phyloP scores from a whole-genome alignment of 306 rosid genomes.

The Fragaria nilgerrensis region DNA sequence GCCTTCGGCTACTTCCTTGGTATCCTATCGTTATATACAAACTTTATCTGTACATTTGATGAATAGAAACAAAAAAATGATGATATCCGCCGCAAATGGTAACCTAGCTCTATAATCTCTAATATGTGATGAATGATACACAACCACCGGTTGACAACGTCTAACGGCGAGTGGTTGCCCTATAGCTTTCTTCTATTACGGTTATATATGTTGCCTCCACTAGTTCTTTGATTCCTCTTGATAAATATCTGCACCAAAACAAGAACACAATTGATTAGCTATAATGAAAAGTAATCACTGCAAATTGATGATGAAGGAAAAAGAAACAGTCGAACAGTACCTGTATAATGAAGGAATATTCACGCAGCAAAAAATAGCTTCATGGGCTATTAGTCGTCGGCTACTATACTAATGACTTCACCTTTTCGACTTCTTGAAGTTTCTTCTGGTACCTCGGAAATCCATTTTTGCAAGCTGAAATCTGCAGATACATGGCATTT shows the following conservation, averaged over 20 bases:
- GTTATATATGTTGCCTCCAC: neutral
- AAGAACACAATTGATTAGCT: neutral
- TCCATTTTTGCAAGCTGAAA: conserved; percentile 84
- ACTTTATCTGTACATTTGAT: conserved; percentile 29
- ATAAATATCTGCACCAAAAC: conserved; percentile 5
- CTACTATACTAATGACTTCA: conserved; percentile 34
- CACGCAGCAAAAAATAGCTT: neutral
- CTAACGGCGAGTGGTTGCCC: conserved; percentile 2
- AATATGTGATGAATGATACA: neutral
- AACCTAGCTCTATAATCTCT: conserved; percentile 6
- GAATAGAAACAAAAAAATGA: neutral
- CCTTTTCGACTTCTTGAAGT: conserved; percentile 52
- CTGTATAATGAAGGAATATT: neutral
- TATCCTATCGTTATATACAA: neutral
- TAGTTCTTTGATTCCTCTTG: conserved; percentile 1
- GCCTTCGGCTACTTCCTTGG: neutral
- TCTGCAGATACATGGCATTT: conserved; percentile 45
- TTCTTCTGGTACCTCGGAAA: conserved; percentile 73
- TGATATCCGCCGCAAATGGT: neutral
- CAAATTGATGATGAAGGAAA: neutral
- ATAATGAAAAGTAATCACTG: neutral
- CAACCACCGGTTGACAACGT: conserved; percentile 19
- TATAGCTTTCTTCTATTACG: neutral
- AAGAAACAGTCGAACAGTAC: neutral
- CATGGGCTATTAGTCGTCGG: neutral